Base-by-base conservation (phyloP, 2,329 filamentous ascomycete species). In the Penicillium nordicum region DNA sequence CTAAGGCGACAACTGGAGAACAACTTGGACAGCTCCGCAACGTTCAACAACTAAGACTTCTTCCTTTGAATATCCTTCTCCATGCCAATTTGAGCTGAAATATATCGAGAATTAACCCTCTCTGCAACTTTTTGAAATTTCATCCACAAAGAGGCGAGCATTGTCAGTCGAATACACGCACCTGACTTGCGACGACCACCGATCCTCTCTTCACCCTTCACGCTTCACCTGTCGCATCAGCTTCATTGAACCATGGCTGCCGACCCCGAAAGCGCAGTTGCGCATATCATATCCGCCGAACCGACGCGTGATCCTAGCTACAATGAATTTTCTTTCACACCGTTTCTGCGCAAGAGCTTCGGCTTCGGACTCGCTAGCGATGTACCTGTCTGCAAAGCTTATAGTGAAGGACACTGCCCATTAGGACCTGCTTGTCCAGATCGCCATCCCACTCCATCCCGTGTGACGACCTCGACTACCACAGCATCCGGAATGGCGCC, bases 391-490 rank as follows among this genome's bases (percentile, higher is more conserved):
- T 97, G 94, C 80, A 90, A 89, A 71, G 87, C 92, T 58, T 97
- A 91, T 78, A 82, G 89, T 58, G 84, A 90, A 59, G 92, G 91
- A 41, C 88, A 92, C 76, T 97, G 94, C 71, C 91, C 92, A 0
- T 83, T 92, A 60, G 93, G 92, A 38, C 86, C 88, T 59, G 82
- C 85, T 54, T 97, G 94, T 74, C 85, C 91, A 1, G 92, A 97
- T 75, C 89, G 91, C 49, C 93, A 97, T 79, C 79, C 77, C 2
- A 80, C 78, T 0, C 78, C 78, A 14, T 75, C 74, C 5, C 72
- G 75, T 43, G 72, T 77, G 34, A 76, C 75, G 9, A 76, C 74
- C 1, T 75, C 74, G 12, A 74, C 74, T 1, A 76, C 72, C n/a
- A 74, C 73, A n/a, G 72, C 73, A 40, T 75, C 72, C 4, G 72